A percentile compares a stretch with the other conserved stretches of the same genome.
phyloP scores from a whole-genome alignment of 148 eudicot species.

The Rheum nobile region DNA sequence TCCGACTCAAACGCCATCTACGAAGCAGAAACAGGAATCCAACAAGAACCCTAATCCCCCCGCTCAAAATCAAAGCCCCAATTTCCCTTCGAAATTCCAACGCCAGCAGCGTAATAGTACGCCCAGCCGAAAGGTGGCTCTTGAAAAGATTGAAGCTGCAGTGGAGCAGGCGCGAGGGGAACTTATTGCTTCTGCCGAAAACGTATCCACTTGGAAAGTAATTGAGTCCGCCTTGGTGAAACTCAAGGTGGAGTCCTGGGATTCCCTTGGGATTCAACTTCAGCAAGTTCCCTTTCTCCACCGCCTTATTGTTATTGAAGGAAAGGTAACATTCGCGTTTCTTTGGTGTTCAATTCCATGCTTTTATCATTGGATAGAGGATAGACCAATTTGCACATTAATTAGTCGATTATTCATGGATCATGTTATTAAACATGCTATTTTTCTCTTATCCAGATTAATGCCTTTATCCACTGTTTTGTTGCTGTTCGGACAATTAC shows the following conservation, averaged over 20 bases:
- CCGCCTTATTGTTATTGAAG: constrained; percentile 42
- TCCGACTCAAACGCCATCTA: neutral
- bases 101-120: neutral
- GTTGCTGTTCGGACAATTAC: constrained; percentile 61
- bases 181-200: constrained; percentile 28
- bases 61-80: constrained; percentile 12
- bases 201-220: constrained; percentile 61
- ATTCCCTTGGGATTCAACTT: constrained; percentile 53
- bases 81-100: neutral
- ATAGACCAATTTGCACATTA: neutral
- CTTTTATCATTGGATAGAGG: neutral
- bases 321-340: constrained; percentile 36
- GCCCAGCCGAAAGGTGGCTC: neutral
- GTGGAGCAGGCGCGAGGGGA: constrained; percentile 27
- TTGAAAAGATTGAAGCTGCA: constrained; percentile 32
- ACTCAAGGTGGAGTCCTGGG: constrained; percentile 64
- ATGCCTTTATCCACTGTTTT: constrained; percentile 77
- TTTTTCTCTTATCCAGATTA: constrained; percentile 33
- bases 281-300: constrained; percentile 58
- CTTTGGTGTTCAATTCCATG: neutral
- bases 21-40: constrained; percentile 9
- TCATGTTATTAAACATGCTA: neutral
- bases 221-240: constrained; percentile 43
- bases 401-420: neutral
- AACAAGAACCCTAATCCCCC: constrained; percentile 18